A percentile compares a stretch with the other conserved stretches of the same genome.
These are phyloP conservation scores for Botrytis pseudocinerea DNA, from an alignment of 2,329 filamentous ascomycete genomes.

Conservation along the genomic window DNA sequence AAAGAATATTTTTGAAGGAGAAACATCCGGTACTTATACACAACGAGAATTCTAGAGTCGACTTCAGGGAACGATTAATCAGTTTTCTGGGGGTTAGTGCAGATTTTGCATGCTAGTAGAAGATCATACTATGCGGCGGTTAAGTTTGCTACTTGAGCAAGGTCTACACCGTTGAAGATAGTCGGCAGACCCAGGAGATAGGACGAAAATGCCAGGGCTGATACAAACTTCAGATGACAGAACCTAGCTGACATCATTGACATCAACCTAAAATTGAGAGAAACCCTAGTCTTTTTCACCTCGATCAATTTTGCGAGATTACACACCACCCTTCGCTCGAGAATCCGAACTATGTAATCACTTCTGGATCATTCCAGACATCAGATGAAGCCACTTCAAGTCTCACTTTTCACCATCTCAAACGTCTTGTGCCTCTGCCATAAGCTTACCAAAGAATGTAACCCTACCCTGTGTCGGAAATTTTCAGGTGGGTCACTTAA, in stretches of 20 bases:
- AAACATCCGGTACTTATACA: constrained; percentile 16
- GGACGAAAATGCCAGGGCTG: constrained; percentile 4
- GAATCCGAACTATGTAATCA: neutral
- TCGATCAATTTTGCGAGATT: neutral
- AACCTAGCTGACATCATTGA: neutral
- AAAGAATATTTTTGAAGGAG: neutral
- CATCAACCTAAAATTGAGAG: neutral
- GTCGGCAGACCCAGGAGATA: neutral
- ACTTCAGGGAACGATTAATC: neutral
- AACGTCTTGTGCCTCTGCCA: neutral
- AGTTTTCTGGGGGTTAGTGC: no score
- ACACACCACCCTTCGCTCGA: neutral
- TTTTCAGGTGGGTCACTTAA: neutral
- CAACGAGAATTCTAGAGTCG: neutral
- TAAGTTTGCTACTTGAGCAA: neutral
- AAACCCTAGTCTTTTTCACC: neutral
- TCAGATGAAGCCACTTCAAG: constrained; percentile 16
- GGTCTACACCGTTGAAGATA: neutral
- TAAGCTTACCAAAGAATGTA: no score
- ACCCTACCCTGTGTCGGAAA: neutral
- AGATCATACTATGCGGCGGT: constrained; percentile 21
- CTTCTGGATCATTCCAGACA: constrained; percentile 7
- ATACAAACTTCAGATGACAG: constrained; percentile 17
- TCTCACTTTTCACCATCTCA: constrained; percentile 8
- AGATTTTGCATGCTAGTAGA: neutral